A percentile compares a stretch with the other conserved stretches of the same genome.
phyloP scores from a whole-genome alignment of 352 stramenopile species.

The Phytophthora kernoviae region DNA sequence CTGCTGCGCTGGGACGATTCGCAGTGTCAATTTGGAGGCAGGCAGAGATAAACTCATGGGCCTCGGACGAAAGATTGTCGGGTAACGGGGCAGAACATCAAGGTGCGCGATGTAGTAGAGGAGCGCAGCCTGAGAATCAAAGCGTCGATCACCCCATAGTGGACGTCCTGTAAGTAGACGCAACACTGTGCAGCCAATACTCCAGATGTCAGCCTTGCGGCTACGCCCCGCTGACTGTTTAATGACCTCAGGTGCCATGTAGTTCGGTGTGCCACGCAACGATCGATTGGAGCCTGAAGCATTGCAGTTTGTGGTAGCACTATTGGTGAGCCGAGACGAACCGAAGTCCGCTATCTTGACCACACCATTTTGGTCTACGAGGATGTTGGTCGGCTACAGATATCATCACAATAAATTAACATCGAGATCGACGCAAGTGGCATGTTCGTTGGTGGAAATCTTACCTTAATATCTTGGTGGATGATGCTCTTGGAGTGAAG shows the following conservation, averaged over 20 bases:
- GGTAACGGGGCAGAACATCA: conserved; percentile 48
- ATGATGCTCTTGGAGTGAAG: conserved; percentile 78
- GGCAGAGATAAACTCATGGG: conserved; percentile 49
- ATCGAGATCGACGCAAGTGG: not conserved
- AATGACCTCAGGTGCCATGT: conserved; percentile 90
- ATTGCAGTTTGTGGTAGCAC: conserved; percentile 51
- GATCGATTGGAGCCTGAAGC: conserved; percentile 32
- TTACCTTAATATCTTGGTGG: conserved; percentile 85
- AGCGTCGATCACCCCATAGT: conserved; percentile 85
- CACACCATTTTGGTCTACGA: conserved; percentile 93
- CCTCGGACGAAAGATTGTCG: conserved; percentile 39
- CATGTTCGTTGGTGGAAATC: not conserved
- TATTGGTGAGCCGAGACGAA: conserved; percentile 77
- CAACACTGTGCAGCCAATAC: conserved; percentile 79
- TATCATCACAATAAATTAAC: not conserved
- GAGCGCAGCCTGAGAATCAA: conserved; percentile 69
- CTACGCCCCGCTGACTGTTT: conserved; percentile 79
- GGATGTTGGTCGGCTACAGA: conserved; percentile 87
- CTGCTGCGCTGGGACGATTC: conserved; percentile 79
- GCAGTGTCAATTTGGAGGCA: conserved; percentile 57
- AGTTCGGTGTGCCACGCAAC: conserved; percentile 83
- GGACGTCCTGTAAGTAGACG: conserved; percentile 68
- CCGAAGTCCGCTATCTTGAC: conserved; percentile 97
- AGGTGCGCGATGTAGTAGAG: conserved; percentile 71
- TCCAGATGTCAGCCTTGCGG: conserved; percentile 85